Evolutionary conservation across 805 yeast species (phyloP), one percentile per base, ranked within the genome.

Genomic region (Yamadazyma sp.): DNA sequence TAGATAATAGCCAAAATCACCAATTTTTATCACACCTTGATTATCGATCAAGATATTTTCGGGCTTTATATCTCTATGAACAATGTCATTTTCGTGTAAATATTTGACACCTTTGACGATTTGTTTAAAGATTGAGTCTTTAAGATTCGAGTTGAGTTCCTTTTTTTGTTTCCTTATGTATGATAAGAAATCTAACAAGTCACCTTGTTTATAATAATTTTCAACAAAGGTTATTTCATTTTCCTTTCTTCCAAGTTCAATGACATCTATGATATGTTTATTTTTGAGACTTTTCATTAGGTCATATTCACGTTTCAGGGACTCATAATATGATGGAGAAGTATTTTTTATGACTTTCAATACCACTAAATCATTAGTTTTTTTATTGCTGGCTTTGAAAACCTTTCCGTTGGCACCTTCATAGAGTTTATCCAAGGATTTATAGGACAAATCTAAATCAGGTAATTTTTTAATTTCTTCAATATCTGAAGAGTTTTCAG

Each of bases 41-140:
- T 47, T 49, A 45, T 68, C 76, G 27, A 75, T 64, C 15, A 76
- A 49, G 27, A 70, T 60, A 49, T 76, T 76, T 40, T 75, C 80
- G 2, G 80, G 80, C 44, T 75, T 75, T 29, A 75, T 52, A 43
- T 75, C 81, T 16, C 80, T 45, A 45, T 75, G 81, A 7, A 60
- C 70, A 3, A 76, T 64, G 10, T 56, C 51, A 11, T 58, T 52
- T 6, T 52, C 40, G 47, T 76, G 81, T 13, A 76, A 49, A 36
- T 50, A 69, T 31, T 62, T 56, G 15, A 74, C 74, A 0, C 70
- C 77, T 27, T 57, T 54, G 12, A 69, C 62, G n/a, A 64, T 54
- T 38, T 65, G 71, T 48, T 66, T 66, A 52, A 75, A 75, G 1
- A 73, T 47, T 13, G 61, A 56, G 45, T 75, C 78, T 38, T 65